Percentiles rank a stretch among this genome's conserved stretches.
phyloP scores from a whole-genome alignment of 345 rosid genomes.

The Euclidium syriacum region DNA sequence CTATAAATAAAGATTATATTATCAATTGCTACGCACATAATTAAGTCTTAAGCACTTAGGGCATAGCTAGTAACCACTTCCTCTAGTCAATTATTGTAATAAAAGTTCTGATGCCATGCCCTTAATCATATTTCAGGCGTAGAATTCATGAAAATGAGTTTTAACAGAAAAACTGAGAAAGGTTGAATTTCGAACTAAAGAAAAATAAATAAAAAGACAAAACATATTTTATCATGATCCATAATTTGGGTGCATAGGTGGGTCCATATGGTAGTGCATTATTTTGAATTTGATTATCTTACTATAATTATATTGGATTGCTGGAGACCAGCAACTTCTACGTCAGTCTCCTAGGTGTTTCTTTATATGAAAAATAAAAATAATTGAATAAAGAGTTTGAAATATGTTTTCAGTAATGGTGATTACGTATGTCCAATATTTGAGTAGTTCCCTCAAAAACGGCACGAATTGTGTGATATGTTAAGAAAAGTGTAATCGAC shows the following conservation, averaged over 20 bases:
- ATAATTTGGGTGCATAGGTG: conserved; percentile 22
- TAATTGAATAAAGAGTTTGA: neutral
- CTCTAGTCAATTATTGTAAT: neutral
- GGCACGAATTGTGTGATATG: neutral
- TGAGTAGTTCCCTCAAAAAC: neutral
- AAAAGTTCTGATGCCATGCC: neutral
- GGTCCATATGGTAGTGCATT: conserved; percentile 16
- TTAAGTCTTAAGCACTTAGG: too few species aligned
- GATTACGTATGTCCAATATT: neutral
- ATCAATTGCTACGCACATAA: too few species aligned
- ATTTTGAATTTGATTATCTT: conserved; percentile 6
- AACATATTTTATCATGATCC: conserved; percentile 21
- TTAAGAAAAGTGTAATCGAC: neutral
- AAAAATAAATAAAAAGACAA: neutral
- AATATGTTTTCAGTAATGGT: neutral
- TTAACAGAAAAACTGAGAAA: too few species aligned
- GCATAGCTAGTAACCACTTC: conserved; percentile 2
- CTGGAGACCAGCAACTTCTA: conserved; percentile 23
- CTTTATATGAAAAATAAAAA: too few species aligned
- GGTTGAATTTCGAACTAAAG: too few species aligned
- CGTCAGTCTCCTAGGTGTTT: conserved; percentile 11
- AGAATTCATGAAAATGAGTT: neutral
- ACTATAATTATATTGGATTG: conserved; percentile 1
- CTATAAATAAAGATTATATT: too few species aligned
- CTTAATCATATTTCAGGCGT: conserved; percentile 21